Evolutionary conservation across 441 rosid genomes (phyloP).

Genomic region (Bruguiera hainesii): DNA sequence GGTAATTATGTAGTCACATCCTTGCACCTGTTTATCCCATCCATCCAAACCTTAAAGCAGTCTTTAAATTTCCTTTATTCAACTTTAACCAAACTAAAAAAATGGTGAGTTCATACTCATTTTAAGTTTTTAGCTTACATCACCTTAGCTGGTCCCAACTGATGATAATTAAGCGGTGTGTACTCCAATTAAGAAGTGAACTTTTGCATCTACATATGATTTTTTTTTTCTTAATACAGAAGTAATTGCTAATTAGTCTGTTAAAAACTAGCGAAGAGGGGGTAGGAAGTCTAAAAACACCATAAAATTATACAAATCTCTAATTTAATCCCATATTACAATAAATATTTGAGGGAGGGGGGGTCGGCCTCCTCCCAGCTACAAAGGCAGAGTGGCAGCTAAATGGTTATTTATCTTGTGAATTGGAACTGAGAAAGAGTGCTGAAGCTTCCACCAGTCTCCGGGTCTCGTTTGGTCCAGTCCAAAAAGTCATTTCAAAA

Average conservation of each 20-base stretch:
- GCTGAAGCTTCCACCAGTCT: slow-evolving; percentile 7
- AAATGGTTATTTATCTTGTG: too few species aligned
- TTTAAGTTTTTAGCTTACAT: background rate
- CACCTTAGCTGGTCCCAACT: slow-evolving; percentile 12
- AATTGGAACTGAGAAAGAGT: too few species aligned
- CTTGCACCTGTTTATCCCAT: too few species aligned
- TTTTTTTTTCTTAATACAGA: too few species aligned
- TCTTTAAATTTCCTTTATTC: background rate
- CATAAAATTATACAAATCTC: too few species aligned
- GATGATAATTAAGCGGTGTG: background rate
- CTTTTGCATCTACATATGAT: slow-evolving; percentile 16
- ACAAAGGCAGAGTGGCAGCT: background rate
- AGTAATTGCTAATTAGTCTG: too few species aligned
- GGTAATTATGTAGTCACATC: too few species aligned
- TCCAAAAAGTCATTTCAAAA: background rate
- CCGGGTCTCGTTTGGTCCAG: slow-evolving; percentile 18
- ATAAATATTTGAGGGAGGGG: too few species aligned
- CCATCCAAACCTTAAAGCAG: background rate
- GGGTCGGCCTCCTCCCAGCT: too few species aligned
- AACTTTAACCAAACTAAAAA: background rate
- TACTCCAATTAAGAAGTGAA: background rate
- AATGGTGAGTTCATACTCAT: background rate
- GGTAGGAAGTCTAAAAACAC: too few species aligned
- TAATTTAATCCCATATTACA: too few species aligned
- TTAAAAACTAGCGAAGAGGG: too few species aligned